Percentiles rank a stretch among this genome's conserved stretches.
phyloP scores from a whole-genome alignment of 495 filamentous ascomycete genomes.

The Penicillium psychrofluorescens region DNA sequence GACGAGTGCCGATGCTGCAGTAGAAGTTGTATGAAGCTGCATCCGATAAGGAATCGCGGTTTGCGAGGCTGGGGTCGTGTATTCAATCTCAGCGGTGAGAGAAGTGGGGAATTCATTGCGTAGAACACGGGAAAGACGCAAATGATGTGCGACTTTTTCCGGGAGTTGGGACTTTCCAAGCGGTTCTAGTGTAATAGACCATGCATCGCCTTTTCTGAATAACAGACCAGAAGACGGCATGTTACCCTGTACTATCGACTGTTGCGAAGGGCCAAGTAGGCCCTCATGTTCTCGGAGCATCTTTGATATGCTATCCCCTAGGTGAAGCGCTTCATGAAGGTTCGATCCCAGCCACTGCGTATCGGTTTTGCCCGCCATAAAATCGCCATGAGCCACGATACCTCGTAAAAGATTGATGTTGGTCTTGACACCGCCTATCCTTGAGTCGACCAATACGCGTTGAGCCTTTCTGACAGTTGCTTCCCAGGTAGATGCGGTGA shows the following conservation, averaged over 20 bases:
- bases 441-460: slow-evolving; percentile 46
- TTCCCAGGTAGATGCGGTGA: slow-evolving; percentile 46
- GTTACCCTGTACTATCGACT: not conserved
- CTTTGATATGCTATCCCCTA: slow-evolving; percentile 20
- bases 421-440: slow-evolving; percentile 49
- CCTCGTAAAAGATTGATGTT: slow-evolving; percentile 47
- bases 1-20: slow-evolving; percentile 38
- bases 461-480: slow-evolving; percentile 44
- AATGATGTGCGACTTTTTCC: slow-evolving; percentile 27
- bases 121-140: slow-evolving; percentile 45
- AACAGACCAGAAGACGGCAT: slow-evolving; percentile 30
- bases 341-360: slow-evolving; percentile 52
- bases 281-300: slow-evolving; percentile 1
- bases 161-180: slow-evolving; percentile 4
- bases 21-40: slow-evolving; percentile 38
- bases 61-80: slow-evolving; percentile 34
- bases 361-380: slow-evolving; percentile 37
- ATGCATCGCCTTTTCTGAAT: slow-evolving; percentile 50
- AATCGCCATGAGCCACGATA: slow-evolving; percentile 42
- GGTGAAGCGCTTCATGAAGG: slow-evolving; percentile 29
- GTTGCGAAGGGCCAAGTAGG: slow-evolving; percentile 1
- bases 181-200: slow-evolving; percentile 43
- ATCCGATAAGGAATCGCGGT: slow-evolving; percentile 31
- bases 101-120: slow-evolving; percentile 53
- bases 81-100: slow-evolving; percentile 46